Percentiles rank a stretch among this genome's conserved stretches.
Evolutionary conservation across 345 rosid genomes (phyloP).

Genomic region (Gossypium arboreum): DNA sequence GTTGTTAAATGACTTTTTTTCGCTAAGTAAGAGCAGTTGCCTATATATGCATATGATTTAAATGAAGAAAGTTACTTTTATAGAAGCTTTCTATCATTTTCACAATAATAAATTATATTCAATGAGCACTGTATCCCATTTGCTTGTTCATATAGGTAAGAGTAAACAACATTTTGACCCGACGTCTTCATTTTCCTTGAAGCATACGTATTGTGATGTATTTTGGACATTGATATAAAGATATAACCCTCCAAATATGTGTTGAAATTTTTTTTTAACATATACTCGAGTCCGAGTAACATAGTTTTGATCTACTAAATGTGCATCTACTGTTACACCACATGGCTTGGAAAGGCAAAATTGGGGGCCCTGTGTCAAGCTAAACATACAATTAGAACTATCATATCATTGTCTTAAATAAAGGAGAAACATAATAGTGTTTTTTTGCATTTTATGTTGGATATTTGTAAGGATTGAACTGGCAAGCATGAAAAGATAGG

Average conservation of each 20-base stretch:
- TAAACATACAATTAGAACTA: background rate
- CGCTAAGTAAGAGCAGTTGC: slow-evolving; percentile 21
- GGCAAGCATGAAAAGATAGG: background rate
- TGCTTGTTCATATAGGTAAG: background rate
- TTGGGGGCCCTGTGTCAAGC: background rate
- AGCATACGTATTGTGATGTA: no score
- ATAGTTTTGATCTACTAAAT: no score
- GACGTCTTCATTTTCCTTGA: no score
- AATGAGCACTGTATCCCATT: slow-evolving; percentile 1
- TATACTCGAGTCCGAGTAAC: no score
- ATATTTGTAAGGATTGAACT: background rate
- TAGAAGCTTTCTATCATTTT: slow-evolving; percentile 16
- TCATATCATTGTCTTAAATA: background rate
- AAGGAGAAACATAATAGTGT: background rate
- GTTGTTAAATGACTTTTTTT: slow-evolving; percentile 23
- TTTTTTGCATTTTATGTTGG: background rate
- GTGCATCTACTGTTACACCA: background rate
- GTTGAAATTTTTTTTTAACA: no score
- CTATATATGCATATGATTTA: slow-evolving; percentile 9
- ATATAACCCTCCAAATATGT: no score
- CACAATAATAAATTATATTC: slow-evolving; percentile 25
- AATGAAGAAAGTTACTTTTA: slow-evolving; percentile 23
- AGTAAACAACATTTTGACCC: background rate
- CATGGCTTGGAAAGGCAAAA: background rate
- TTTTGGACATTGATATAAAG: no score